A percentile compares a stretch with the other conserved stretches of the same genome.
Conservation (phyloP, 148 eudicot species). For the Fagopyrum tataricum region DNA sequence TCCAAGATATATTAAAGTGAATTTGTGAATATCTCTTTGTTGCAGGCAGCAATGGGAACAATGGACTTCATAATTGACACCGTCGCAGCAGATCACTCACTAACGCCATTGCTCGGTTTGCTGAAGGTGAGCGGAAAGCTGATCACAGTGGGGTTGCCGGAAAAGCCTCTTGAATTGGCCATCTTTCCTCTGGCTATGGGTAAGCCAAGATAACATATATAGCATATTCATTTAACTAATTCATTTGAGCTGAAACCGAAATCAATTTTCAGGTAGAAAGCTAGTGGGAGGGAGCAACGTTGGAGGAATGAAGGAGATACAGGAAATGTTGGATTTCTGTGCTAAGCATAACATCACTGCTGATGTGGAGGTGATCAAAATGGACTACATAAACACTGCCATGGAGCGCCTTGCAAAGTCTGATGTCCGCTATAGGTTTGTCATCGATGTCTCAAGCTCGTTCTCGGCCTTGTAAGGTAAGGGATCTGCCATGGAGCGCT, state of each 20-base stretch:
- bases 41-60: conserved; percentile 53
- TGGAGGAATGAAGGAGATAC: conserved; percentile 64
- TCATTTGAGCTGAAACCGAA: background rate
- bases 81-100: conserved; percentile 49
- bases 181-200: conserved; percentile 40
- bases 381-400: conserved; percentile 42
- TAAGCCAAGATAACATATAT: conserved; percentile 16
- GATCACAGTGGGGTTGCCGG: conserved; percentile 44
- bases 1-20: too few relatives aligned
- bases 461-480: background rate
- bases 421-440: conserved; percentile 61
- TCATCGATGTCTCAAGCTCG: conserved; percentile 51
- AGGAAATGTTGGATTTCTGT: conserved; percentile 61
- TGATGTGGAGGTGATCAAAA: conserved; percentile 48
- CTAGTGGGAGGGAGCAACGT: conserved; percentile 52
- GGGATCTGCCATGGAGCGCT: background rate
- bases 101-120: conserved; percentile 49
- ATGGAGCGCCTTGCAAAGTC: conserved; percentile 50
- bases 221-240: too few relatives aligned
- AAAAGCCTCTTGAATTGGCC: conserved; percentile 53
- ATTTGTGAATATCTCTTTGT: background rate
- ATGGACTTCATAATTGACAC: conserved; percentile 72
- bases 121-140: conserved; percentile 60
- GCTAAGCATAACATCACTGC: conserved; percentile 42
- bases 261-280: conserved; percentile 32